Conservation (phyloP, 495 filamentous ascomycete species). For the Copromyces sp. region DNA sequence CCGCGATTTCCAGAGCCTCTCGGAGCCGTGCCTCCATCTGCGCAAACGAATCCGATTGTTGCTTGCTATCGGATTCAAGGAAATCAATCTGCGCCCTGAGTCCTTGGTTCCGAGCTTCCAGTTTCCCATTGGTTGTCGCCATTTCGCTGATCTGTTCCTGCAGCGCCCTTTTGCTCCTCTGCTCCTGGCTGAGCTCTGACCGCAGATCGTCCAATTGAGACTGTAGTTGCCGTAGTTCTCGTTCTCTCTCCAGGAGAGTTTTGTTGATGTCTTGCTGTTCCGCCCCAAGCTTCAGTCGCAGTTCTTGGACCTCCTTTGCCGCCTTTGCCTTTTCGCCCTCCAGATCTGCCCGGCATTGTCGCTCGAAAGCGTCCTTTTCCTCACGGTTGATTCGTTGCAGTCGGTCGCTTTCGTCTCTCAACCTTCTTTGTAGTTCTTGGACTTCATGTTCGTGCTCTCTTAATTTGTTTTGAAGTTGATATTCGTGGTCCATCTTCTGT, state of each 20-base stretch:
- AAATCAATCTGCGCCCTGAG: slow-evolving; percentile 74
- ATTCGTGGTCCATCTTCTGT: slow-evolving; percentile 24
- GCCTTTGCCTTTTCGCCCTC: slow-evolving; percentile 52
- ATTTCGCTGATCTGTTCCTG: slow-evolving; percentile 52
- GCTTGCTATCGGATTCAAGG: slow-evolving; percentile 77
- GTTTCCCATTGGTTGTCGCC: slow-evolving; percentile 47
- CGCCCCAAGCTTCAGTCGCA: slow-evolving; percentile 48
- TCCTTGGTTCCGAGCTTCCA: slow-evolving; percentile 66
- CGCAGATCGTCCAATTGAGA: slow-evolving; percentile 43
- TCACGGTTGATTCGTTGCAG: slow-evolving; percentile 22
- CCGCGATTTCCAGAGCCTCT: slow-evolving; percentile 59
- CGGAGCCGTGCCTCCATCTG: slow-evolving; percentile 66
- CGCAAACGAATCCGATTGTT: slow-evolving; percentile 70
- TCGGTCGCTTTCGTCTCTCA: slow-evolving; percentile 19
- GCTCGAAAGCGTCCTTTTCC: slow-evolving; percentile 36
- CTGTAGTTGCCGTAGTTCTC: slow-evolving; percentile 45
- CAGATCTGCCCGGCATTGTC: slow-evolving; percentile 27
- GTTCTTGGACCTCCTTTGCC: slow-evolving; percentile 53
- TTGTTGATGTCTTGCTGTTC: slow-evolving; percentile 55
- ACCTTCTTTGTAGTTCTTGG: slow-evolving; percentile 31
- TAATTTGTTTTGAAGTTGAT: slow-evolving; percentile 31
- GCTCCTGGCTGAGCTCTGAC: slow-evolving; percentile 50
- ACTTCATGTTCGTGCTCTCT: slow-evolving; percentile 22
- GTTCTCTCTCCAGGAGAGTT: slow-evolving; percentile 51
- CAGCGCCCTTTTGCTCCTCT: slow-evolving; percentile 13